Percentiles rank a stretch among this genome's conserved stretches.
phyloP scores from a whole-genome alignment of 2,329 filamentous ascomycete genomes.

The Cladosporium oxysporum region DNA sequence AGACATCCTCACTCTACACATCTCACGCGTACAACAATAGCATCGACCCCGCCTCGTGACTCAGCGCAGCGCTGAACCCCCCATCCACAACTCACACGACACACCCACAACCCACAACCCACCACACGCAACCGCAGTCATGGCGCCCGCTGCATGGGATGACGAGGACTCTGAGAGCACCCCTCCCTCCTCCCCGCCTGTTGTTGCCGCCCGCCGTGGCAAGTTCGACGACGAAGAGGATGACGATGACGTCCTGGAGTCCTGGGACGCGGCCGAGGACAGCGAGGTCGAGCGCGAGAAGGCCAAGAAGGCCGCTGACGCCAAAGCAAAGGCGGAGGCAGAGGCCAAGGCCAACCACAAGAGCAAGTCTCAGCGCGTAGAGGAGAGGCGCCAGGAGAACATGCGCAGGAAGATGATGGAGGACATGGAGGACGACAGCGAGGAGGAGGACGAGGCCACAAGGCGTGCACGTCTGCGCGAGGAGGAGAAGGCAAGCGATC shows the following conservation, averaged over 20 bases:
- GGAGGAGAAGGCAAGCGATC: conserved; percentile 83
- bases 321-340: conserved; percentile 85
- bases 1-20: neutral
- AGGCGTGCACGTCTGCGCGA: conserved; percentile 72
- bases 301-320: conserved; percentile 79
- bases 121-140: conserved; percentile 32
- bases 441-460: conserved; percentile 71
- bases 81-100: neutral
- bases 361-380: conserved; percentile 80
- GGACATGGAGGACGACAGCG: conserved; percentile 58
- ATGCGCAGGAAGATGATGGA: conserved; percentile 59
- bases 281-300: conserved; percentile 97
- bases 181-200: conserved; percentile 49
- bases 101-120: neutral
- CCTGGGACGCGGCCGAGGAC: conserved; percentile 96
- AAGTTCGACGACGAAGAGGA: conserved; percentile 91
- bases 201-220: conserved; percentile 47
- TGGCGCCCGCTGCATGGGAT: conserved; percentile 42
- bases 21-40: conserved; percentile 10
- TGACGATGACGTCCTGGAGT: conserved; percentile 84
- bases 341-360: conserved; percentile 90
- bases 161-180: conserved; percentile 59
- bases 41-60: conserved; percentile 14
- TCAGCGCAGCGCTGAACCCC: neutral
- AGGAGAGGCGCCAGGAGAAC: conserved; percentile 67